Conservation (phyloP, 2,329 filamentous ascomycete species). For the Fusarium euwallaceae region DNA sequence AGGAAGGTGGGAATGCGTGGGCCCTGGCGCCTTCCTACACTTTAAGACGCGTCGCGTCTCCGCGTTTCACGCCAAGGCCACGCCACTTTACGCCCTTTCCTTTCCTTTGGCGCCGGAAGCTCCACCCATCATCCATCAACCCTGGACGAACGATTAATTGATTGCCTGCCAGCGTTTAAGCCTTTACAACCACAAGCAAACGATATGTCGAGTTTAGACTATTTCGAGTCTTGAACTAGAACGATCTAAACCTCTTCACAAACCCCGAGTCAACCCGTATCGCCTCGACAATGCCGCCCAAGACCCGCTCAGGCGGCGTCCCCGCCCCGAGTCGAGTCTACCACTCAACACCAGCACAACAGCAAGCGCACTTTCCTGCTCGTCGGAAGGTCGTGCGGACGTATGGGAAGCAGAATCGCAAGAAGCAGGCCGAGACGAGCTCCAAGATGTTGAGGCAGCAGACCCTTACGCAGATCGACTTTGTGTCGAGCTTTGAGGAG, state of each 20-base stretch:
- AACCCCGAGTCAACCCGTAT: not conserved
- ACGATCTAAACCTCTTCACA: not conserved
- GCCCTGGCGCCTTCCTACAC: constrained; percentile 21
- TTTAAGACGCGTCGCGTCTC: constrained; percentile 42
- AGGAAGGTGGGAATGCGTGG: not conserved
- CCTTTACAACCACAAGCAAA: not conserved
- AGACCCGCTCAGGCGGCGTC: constrained; percentile 55
- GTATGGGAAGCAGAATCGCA: constrained; percentile 49
- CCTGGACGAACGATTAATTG: constrained; percentile 13
- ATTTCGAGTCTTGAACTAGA: not conserved
- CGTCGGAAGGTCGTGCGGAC: constrained; percentile 52
- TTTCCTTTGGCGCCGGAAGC: constrained; percentile 10
- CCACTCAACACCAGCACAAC: constrained; percentile 53
- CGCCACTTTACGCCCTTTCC: constrained; percentile 34
- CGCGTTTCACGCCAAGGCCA: constrained; percentile 17
- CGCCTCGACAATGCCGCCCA: constrained; percentile 50
- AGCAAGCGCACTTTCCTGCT: constrained; percentile 56
- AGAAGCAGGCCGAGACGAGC: constrained; percentile 33
- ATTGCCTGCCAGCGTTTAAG: constrained; percentile 9
- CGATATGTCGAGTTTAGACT: constrained; percentile 20
- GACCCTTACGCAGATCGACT: constrained; percentile 59
- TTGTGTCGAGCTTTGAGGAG: constrained; percentile 53
- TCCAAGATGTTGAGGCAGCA: constrained; percentile 52
- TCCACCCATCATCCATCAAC: constrained; percentile 38
- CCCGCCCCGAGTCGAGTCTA: constrained; percentile 55